Base-by-base conservation (phyloP, 176 grass and related monocot species). In the Hyparrhenia diplandra region DNA sequence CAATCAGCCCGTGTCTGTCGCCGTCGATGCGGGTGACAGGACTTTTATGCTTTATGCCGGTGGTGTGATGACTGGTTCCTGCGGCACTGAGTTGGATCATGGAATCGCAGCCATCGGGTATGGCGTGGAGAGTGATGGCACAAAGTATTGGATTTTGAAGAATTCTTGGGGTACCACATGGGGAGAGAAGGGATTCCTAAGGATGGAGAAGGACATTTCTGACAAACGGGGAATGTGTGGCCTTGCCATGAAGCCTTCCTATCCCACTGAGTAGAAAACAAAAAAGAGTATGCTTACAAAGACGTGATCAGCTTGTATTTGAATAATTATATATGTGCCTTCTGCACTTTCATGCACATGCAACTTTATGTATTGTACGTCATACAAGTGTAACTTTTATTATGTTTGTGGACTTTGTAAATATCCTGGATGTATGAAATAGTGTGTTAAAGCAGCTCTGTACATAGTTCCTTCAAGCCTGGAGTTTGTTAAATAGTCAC, bases 61-160 rank as follows among this genome's bases (percentile, higher is more conserved):
- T 1, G 87, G 84, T 29, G 64, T 89, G 2, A 76, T 91, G 5
- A 74, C 86, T 2, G 78, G 82, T 43, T n/a, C 49, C 5, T 91
- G 85, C 5, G 80, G 74, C 5, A 93, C 80, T 0, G n/a, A 81
- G 2, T 68, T 92, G 2, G 75, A 92, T 43, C 86, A 92, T 16
- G 90, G 67, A 8, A 80, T 92, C 18, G 72, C 86, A 0, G 78
- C 72, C 2, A 57, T 89, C 14, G 90, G 86, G 9, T 92, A 86
- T 4, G 90, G 86, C 1, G 68, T 25, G 36, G 70, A 66, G 13
- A 54, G 66, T 20, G 83, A 92, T 14, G 86, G 83, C 2, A 87
- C 72, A 16, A 87, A 93, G 8, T 93, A 76, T 25, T 93, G 87
- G 91, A 2, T 84, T 39, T 52, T 84, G 74, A 89, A 85, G n/a